phyloP scores from a whole-genome alignment of 2,329 filamentous ascomycete species.

The Emericellopsis cladophorae region DNA sequence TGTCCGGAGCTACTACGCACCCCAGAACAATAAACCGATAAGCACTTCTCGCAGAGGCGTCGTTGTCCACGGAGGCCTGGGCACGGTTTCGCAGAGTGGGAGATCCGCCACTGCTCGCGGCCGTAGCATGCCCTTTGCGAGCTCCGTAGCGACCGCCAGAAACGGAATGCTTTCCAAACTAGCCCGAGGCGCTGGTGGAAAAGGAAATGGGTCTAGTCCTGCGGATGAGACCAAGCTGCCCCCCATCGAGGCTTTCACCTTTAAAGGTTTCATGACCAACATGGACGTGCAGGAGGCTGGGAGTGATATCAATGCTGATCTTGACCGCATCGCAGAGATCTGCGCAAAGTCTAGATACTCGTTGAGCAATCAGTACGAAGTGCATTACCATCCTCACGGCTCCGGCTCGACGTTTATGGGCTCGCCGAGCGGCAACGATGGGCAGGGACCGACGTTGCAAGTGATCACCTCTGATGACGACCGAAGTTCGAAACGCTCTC shows the following conservation, averaged over 20 bases:
- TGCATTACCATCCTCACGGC: constrained; percentile 50
- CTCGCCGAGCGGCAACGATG: constrained; percentile 15
- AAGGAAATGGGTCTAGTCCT: constrained; percentile 11
- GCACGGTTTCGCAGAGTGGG: constrained; percentile 11
- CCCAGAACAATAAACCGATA: constrained; percentile 18
- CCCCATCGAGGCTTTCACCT: constrained; percentile 50
- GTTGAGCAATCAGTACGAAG: constrained; percentile 54
- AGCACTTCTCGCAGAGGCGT: constrained; percentile 16
- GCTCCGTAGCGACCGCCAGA: constrained; percentile 16
- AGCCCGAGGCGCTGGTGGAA: constrained; percentile 28
- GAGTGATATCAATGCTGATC: constrained; percentile 39
- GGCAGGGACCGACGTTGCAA: constrained; percentile 41
- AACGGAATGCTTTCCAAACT: constrained; percentile 28
- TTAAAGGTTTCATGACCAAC: constrained; percentile 50
- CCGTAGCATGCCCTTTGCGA: constrained; percentile 19
- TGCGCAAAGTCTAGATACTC: constrained; percentile 53
- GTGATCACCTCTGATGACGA: constrained; percentile 46
- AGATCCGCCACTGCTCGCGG: constrained; percentile 14
- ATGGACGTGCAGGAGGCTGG: constrained; percentile 27
- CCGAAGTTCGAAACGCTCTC: constrained; percentile 19
- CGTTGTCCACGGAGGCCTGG: constrained; percentile 13
- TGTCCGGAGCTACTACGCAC: constrained; percentile 49
- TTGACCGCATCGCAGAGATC: constrained; percentile 55
- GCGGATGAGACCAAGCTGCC: constrained; percentile 35
- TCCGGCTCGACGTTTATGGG: constrained; percentile 36